Base-by-base conservation (phyloP, 2,329 filamentous ascomycete genomes). In the Stachybotrys chartarum region DNA sequence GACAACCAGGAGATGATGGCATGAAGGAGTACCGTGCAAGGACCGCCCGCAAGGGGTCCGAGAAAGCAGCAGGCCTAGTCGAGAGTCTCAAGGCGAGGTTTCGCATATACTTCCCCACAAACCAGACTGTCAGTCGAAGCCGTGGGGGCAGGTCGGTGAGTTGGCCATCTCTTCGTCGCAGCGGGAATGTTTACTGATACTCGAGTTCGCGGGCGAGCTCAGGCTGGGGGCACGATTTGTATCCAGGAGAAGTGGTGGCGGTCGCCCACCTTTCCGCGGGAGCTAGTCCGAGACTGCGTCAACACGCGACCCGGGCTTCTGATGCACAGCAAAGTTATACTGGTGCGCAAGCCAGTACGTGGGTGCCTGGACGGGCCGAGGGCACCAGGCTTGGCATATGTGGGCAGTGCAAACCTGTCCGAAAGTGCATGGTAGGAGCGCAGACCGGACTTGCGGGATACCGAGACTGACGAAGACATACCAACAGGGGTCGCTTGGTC, bases 331-430 rank as follows among this genome's bases (percentile, higher is more conserved):
- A 99, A 99, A 74, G 77, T 91, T 60, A 73, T 85, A 54, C 74
- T 83, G 53, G 80, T 82, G 30, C 74, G 75, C 24, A 51, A 58
- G 31, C 54, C 51, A 44, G 55, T 55, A 52, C 35, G 46, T 48
- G 51, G 51, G 50, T 55, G 58, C 55, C 48, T 51, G 57, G 60
- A 57, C 56, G 52, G 35, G 54, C 44, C 18, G 60, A 65, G 54
- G 58, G 63, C 65, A 53, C 55, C 59, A 56, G 84, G 85, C 5
- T 97, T 90, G 87, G 87, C 82, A 2, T 97, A 97, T 66, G 74
- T 96, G 44, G 94, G 94, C 16, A 96, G 90, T 63, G 90, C 91
- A 7, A 99, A 99, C 71, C 73, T 96, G 31, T 96, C 91, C 0
- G 91, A 97, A 70, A 92, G 89, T 68, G 94, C 94, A 32, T 99